Base-by-base conservation (phyloP, 257 asterid genomes). In the Solanum infundibuliforme region DNA sequence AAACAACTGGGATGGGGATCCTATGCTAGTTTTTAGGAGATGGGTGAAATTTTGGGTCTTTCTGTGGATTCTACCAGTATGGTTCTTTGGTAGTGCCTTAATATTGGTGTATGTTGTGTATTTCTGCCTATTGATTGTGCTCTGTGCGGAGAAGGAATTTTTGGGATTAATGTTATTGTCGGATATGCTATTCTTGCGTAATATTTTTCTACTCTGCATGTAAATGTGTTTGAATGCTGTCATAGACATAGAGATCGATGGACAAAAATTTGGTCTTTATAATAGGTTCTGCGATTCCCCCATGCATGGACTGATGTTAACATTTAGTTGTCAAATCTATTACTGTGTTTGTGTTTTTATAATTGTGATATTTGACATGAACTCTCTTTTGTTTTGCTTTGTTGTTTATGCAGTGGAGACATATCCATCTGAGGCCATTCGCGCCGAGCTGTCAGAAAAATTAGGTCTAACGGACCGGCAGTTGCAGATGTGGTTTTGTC, bases 401-500 rank as follows among this genome's bases (percentile, higher is more conserved):
- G 89, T 14, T 32, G 77, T 86, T 46, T 91, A 5, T 91, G 92
- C 98, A 97, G 99, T 84, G 95, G 99, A 95, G 90, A 93, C 90
- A 79, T 96, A 97, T 85, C 99, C 99, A 2, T 92, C 98, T 1
- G 99, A 97, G 94, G 94, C 97, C 65, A 96, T 93, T 43, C 96
- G 99, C 11, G 96, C 92, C n/a, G 97, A 93, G 74, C 90, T 97
- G 60, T 95, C 98, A 1, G 95, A 88, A 89, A 96, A 93, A 88
- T 91, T 97, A 88, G 93, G 92, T 43, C 93, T 97, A 86, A 94
- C 98, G 5, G 99, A 97, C 87, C 90, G 99, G 86, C 99, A 97
- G 89, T 90, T 97, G 92, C 99, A 97, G 94, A 97, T 97, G 99
- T 97, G 99, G 99, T 97, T 97, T 89, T 97, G 99, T 88, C 99